phyloP scores from a whole-genome alignment of 768 basidiomycete species.

The Rhizopogon sp. region DNA sequence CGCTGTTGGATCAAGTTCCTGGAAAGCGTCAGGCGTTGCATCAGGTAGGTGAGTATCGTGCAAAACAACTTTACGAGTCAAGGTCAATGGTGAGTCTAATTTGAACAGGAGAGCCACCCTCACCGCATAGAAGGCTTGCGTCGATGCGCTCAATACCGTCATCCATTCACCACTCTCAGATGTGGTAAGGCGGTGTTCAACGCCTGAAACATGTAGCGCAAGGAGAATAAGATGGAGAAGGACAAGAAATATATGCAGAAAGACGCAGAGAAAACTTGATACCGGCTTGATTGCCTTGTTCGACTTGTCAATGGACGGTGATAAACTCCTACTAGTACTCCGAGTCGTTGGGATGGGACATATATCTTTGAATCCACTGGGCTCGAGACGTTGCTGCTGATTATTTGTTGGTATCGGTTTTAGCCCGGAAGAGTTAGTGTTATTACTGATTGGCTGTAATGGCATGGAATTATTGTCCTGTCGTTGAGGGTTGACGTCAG shows the following conservation, averaged over 20 bases:
- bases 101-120: background rate
- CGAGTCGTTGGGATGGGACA: background rate
- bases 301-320: background rate
- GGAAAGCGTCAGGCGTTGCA: slow-evolving; percentile 9
- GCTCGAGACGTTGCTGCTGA: background rate
- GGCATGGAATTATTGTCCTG: background rate
- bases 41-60: slow-evolving; percentile 5
- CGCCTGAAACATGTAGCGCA: background rate
- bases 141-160: background rate
- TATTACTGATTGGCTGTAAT: background rate
- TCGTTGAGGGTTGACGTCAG: background rate
- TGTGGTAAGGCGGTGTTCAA: slow-evolving; percentile 1
- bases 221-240: slow-evolving; percentile 6
- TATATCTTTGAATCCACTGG: too few species aligned
- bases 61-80: slow-evolving; percentile 7
- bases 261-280: background rate
- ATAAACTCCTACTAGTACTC: background rate
- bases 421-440: background rate
- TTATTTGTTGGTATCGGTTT: background rate
- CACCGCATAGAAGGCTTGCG: slow-evolving; percentile 4
- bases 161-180: background rate
- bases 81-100: background rate
- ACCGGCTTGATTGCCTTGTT: background rate
- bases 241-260: slow-evolving; percentile 3
- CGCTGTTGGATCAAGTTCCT: slow-evolving; percentile 1